phyloP scores from a whole-genome alignment of 306 rosid genomes.

The Begonia fuchsioides region DNA sequence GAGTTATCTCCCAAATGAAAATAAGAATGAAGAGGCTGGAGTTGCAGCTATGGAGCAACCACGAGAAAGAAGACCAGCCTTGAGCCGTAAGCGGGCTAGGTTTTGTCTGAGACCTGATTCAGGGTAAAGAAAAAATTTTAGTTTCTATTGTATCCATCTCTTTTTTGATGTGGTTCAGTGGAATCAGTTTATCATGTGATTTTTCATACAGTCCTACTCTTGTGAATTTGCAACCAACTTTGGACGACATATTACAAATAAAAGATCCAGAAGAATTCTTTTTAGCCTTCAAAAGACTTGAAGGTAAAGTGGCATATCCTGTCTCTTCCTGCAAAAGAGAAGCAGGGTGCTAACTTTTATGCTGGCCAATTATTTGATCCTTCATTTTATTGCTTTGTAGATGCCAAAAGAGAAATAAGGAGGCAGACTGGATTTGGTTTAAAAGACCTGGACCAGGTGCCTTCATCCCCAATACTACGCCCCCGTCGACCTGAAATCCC shows the following conservation, averaged over 20 bases:
- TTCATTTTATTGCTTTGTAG: slow-evolving; percentile 26
- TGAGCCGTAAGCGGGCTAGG: slow-evolving; percentile 54
- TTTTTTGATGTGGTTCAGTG: no score
- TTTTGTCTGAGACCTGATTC: slow-evolving; percentile 45
- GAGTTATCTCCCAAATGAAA: slow-evolving; percentile 6
- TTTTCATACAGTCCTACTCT: slow-evolving; percentile 29
- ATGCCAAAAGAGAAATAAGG: slow-evolving; percentile 60
- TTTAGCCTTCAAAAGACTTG: slow-evolving; percentile 44
- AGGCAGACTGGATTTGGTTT: slow-evolving; percentile 36
- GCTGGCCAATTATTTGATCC: background rate
- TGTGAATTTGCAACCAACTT: slow-evolving; percentile 30
- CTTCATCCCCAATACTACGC: slow-evolving; percentile 22
- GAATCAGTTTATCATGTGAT: background rate
- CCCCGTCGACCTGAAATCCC: slow-evolving; percentile 58
- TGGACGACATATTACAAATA: slow-evolving; percentile 32
- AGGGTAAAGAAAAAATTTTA: slow-evolving; percentile 17
- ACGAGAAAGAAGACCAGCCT: slow-evolving; percentile 53
- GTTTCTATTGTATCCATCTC: no score
- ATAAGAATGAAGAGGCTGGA: slow-evolving; percentile 11
- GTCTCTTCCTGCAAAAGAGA: slow-evolving; percentile 3
- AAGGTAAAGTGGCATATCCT: slow-evolving; percentile 33
- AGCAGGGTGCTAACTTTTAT: no score
- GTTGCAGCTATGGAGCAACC: slow-evolving; percentile 23
- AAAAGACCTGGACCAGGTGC: slow-evolving; percentile 25
- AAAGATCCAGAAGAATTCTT: slow-evolving; percentile 61